Evolutionary conservation across 495 filamentous ascomycete genomes (phyloP).

Genomic region (Neurospora sp.): DNA sequence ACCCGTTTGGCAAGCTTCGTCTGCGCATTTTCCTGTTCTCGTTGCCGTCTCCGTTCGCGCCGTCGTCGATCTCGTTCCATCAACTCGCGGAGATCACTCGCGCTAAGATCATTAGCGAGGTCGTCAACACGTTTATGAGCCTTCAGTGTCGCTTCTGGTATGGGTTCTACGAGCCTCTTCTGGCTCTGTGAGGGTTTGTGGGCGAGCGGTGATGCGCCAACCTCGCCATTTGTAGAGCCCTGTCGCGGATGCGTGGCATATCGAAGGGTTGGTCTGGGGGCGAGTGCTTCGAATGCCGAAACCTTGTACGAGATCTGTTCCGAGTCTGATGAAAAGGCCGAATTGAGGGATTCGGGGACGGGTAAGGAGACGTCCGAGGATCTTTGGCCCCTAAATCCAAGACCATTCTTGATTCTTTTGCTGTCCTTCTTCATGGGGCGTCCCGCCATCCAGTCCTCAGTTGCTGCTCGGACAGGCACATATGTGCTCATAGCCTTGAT

Average conservation of each 20-base stretch:
- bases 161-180: slow-evolving; percentile 35
- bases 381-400: slow-evolving; percentile 43
- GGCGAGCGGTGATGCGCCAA: slow-evolving; percentile 8
- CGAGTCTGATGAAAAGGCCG: slow-evolving; percentile 58
- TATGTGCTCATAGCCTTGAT: slow-evolving; percentile 76
- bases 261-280: slow-evolving; percentile 69
- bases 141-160: slow-evolving; percentile 54
- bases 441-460: slow-evolving; percentile 37
- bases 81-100: slow-evolving; percentile 67
- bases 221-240: slow-evolving; percentile 11
- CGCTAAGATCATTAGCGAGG: slow-evolving; percentile 71
- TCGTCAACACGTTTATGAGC: slow-evolving; percentile 67
- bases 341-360: slow-evolving; percentile 59
- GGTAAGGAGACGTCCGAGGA: slow-evolving; percentile 69
- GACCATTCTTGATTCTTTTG: slow-evolving; percentile 46
- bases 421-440: slow-evolving; percentile 53
- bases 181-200: slow-evolving; percentile 31
- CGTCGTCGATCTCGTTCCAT: slow-evolving; percentile 78
- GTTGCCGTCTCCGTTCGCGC: slow-evolving; percentile 59
- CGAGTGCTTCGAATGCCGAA: slow-evolving; percentile 60
- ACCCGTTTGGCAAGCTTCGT: slow-evolving; percentile 57
- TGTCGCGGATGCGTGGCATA: slow-evolving; percentile 56
- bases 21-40: slow-evolving; percentile 61
- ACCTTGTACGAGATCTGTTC: slow-evolving; percentile 67
- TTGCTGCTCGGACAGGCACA: slow-evolving; percentile 48